Evolutionary conservation across 1,284 basidiomycete genomes (phyloP).

Genomic region (Serendipita sp.): DNA sequence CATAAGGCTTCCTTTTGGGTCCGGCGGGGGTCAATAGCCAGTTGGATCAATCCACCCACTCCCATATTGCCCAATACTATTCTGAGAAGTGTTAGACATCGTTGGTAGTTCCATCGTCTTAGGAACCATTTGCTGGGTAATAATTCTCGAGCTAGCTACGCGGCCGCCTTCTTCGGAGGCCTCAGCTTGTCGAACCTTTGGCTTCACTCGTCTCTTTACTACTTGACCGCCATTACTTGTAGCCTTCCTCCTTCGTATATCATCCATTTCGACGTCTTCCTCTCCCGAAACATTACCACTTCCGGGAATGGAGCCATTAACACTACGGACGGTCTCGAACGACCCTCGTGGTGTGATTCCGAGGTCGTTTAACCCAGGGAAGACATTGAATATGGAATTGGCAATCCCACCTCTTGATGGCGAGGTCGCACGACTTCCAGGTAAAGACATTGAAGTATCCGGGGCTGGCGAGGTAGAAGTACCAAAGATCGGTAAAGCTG

Average conservation of each 20-base stretch:
- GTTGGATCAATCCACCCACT: neutral
- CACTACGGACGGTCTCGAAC: neutral
- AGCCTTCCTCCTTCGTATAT: neutral
- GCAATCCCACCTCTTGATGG: neutral
- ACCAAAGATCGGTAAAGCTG: neutral
- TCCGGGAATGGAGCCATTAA: neutral
- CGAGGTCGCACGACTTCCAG: neutral
- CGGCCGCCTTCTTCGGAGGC: neutral
- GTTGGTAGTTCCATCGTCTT: neutral
- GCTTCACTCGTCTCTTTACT: neutral
- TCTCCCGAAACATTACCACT: slow-evolving; percentile 4
- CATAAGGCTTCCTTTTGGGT: neutral
- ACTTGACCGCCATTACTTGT: neutral
- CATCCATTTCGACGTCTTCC: neutral
- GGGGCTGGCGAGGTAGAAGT: neutral
- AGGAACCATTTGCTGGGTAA: neutral
- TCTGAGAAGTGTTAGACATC: neutral
- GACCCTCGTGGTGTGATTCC: neutral
- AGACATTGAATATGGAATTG: neutral
- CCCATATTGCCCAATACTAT: neutral
- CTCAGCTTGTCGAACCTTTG: neutral
- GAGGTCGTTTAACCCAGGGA: neutral
- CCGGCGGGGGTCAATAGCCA: too few species aligned
- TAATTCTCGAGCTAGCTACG: neutral
- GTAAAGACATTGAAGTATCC: too few species aligned